Conservation (phyloP, 2,329 filamentous ascomycete genomes). For the Colletotrichum viniferum region DNA sequence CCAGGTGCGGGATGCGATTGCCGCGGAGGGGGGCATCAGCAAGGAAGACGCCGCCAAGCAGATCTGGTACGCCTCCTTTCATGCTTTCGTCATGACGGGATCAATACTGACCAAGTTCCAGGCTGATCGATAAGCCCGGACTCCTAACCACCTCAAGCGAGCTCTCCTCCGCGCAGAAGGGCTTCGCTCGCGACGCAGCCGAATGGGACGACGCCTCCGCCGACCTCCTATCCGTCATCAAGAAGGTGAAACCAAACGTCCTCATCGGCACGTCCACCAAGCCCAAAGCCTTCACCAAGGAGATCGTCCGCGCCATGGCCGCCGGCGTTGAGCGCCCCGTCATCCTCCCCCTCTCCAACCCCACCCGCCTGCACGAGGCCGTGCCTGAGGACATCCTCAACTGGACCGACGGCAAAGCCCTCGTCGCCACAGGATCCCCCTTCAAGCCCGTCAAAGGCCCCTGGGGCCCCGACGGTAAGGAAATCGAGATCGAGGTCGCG, state of each 20-base stretch:
- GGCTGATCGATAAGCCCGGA: conserved; percentile 83
- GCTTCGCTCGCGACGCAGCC: conserved; percentile 66
- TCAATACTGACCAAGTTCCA: conserved; percentile 31
- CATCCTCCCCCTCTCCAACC: conserved; percentile 83
- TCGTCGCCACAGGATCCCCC: conserved; percentile 84
- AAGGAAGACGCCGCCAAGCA: conserved; percentile 79
- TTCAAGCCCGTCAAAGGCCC: conserved; percentile 74
- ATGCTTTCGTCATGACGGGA: rapidly evolving
- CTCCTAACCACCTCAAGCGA: conserved; percentile 70
- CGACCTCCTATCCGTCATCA: conserved; percentile 69
- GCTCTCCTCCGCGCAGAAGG: conserved; percentile 69
- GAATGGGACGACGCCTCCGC: conserved; percentile 66
- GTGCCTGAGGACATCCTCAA: conserved; percentile 74
- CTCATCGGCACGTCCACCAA: conserved; percentile 85
- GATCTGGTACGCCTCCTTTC: conserved; percentile 65
- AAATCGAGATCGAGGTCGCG: conserved; percentile 57
- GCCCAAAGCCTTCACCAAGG: conserved; percentile 76
- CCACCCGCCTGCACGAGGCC: conserved; percentile 83
- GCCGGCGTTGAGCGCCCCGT: conserved; percentile 74
- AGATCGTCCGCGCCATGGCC: conserved; percentile 77
- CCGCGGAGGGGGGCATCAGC: conserved; percentile 66
- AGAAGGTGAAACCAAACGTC: conserved; percentile 76
- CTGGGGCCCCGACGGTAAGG: conserved; percentile 51
- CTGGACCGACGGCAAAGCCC: conserved; percentile 79
- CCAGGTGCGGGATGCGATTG: conserved; percentile 81